Conservation (phyloP, 2,329 filamentous ascomycete species). For the Purpureocillium lavendulum region DNA sequence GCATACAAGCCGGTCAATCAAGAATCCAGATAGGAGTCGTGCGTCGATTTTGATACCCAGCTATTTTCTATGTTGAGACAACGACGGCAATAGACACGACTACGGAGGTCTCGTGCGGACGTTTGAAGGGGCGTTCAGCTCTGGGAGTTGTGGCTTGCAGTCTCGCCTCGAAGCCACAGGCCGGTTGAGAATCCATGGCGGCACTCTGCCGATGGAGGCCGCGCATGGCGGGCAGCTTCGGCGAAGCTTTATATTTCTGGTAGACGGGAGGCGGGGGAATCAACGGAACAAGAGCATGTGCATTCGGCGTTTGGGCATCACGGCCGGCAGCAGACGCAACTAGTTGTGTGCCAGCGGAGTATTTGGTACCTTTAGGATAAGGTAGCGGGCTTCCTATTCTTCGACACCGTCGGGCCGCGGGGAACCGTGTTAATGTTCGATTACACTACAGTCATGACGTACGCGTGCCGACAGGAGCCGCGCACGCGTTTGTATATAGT, state of each 20-base stretch:
- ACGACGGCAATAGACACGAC: conserved; percentile 5
- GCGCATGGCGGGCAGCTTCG: too few species aligned
- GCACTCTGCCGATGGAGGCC: too few species aligned
- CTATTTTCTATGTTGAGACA: conserved; percentile 4
- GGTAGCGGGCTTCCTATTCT: conserved; percentile 4
- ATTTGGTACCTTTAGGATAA: conserved; percentile 7
- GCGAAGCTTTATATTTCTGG: too few species aligned
- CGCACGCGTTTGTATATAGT: too few species aligned
- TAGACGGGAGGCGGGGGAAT: too few species aligned
- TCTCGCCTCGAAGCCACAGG: too few species aligned
- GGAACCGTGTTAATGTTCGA: too few species aligned
- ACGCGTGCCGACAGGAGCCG: too few species aligned
- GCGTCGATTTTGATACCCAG: conserved; percentile 7
- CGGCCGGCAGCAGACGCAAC: conserved; percentile 1
- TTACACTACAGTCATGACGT: too few species aligned
- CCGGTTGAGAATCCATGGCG: too few species aligned
- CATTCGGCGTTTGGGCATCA: conserved; percentile 10
- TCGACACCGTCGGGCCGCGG: background rate
- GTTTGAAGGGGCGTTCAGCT: too few species aligned
- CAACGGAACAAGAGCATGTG: background rate
- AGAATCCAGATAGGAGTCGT: conserved; percentile 13
- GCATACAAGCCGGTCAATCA: conserved; percentile 28
- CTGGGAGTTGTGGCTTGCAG: too few species aligned
- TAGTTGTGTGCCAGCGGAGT: background rate
- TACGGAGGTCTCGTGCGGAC: conserved; percentile 5